These are phyloP conservation scores for Macrophomina tecta DNA, from an alignment of 2,329 filamentous ascomycete species.

Conservation along the genomic window DNA sequence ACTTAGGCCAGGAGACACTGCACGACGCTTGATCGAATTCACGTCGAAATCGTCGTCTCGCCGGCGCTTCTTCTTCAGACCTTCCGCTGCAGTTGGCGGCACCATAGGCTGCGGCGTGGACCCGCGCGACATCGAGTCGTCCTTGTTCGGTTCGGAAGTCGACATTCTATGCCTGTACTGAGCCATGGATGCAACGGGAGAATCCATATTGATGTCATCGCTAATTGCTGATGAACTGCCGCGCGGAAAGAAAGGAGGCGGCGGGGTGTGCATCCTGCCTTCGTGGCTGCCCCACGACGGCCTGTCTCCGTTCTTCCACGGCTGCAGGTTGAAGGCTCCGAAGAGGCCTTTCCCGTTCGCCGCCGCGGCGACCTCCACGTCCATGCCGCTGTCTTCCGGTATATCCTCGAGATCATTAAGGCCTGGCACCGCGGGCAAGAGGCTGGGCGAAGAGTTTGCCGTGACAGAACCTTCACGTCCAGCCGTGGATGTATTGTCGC, in stretches of 20 bases:
- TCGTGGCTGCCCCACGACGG: slow-evolving; percentile 84
- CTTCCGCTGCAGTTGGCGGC: slow-evolving; percentile 48
- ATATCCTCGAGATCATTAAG: slow-evolving; percentile 70
- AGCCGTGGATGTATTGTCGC: slow-evolving; percentile 39
- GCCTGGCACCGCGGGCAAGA: slow-evolving; percentile 64
- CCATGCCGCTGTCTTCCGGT: slow-evolving; percentile 71
- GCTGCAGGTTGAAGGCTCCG: slow-evolving; percentile 77
- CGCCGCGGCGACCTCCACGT: slow-evolving; percentile 37
- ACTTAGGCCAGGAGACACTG: slow-evolving; percentile 90
- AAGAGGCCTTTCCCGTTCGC: slow-evolving; percentile 53
- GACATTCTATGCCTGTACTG: slow-evolving; percentile 34
- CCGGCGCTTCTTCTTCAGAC: slow-evolving; percentile 69
- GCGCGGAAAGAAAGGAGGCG: slow-evolving; percentile 65
- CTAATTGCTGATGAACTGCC: slow-evolving; percentile 61
- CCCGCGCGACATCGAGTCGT: slow-evolving; percentile 36
- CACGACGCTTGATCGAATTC: slow-evolving; percentile 84
- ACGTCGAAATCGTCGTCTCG: slow-evolving; percentile 92
- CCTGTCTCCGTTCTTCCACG: slow-evolving; percentile 70
- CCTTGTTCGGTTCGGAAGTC: slow-evolving; percentile 30
- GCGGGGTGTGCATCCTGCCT: slow-evolving; percentile 68
- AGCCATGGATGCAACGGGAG: slow-evolving; percentile 50
- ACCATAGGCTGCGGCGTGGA: slow-evolving; percentile 46
- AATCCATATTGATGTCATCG: slow-evolving; percentile 77
- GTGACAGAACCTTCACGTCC: slow-evolving; percentile 51
- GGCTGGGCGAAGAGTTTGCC: slow-evolving; percentile 71